Base-by-base conservation (phyloP, 2,329 filamentous ascomycete genomes). In the Cytospora leucostoma region DNA sequence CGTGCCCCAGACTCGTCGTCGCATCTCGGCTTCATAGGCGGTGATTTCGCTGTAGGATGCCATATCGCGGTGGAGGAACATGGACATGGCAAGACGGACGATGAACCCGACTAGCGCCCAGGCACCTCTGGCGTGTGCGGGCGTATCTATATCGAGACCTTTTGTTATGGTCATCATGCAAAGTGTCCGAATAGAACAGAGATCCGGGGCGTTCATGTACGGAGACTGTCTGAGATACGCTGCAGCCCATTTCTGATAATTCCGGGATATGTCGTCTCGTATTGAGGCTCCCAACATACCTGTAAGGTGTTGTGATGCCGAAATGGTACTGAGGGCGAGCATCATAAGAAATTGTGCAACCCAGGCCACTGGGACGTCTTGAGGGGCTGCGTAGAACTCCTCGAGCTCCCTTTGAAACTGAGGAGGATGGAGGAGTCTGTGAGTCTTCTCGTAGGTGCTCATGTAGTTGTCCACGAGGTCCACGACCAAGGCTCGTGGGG, bases 391-490 rank as follows among this genome's bases (percentile, higher is more conserved):
- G 17, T 44, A 44, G 17, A 44, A 44, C 2, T 44, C 40, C 17
- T n/a, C 7, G 13, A 44, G 40, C 38, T 72, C 69, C 4, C 68
- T 56, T 34, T 59, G 65, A 34, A 72, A 69, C 53, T 70, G 66
- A 2, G 54, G 17, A 7, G 64, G 66, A 44, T 71, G 68, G 11
- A 72, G 59, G 3, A 72, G 67, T 7, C 66, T 56, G 56, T 72
- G 70, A 1, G 69, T 71, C 12, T 68, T 64, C 49, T 71, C 70
- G 37, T 70, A 70, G 12, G 67, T 66, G n/a, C 50, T 44, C 15
- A 70, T 67, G 53, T 72, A 73, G 44, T 58, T 67, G 34, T 56
- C 53, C n/a, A 71, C 62, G 15, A 73, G 63, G 17, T 64, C 51
- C 19, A 68, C 65, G 50, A 70, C 63, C 12, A 71, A 44, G 27